phyloP scores from a whole-genome alignment of 2,329 filamentous ascomycete species.

The Niveomyces coronatus region DNA sequence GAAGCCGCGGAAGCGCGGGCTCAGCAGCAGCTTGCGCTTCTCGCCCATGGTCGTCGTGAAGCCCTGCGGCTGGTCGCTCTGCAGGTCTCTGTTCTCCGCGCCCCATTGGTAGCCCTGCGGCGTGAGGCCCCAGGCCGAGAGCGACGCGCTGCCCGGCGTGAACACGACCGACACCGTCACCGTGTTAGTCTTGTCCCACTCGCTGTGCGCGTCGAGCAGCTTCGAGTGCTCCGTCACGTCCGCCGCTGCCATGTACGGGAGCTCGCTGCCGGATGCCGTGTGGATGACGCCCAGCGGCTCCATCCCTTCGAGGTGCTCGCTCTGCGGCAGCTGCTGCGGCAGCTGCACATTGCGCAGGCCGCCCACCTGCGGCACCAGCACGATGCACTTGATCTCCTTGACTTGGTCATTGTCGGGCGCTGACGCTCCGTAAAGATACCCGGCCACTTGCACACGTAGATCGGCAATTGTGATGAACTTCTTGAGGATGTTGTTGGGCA shows the following conservation, averaged over 20 bases:
- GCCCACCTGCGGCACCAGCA: conserved; percentile 95
- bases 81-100: conserved; percentile 84
- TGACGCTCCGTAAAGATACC: conserved; percentile 87
- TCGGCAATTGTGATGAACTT: conserved; percentile 97
- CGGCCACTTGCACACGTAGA: conserved; percentile 89
- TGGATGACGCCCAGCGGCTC: conserved; percentile 94
- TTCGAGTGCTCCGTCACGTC: conserved; percentile 93
- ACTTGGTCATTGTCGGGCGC: conserved; percentile 92
- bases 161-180: conserved; percentile 94
- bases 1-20: conserved; percentile 87
- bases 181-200: conserved; percentile 67
- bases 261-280: conserved; percentile 87
- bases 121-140: conserved; percentile 87
- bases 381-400: conserved; percentile 93
- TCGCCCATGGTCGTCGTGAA: conserved; percentile 89
- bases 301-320: conserved; percentile 76
- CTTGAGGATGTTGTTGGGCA: conserved; percentile 98
- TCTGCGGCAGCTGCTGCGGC: conserved; percentile 79
- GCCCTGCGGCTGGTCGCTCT: conserved; percentile 86
- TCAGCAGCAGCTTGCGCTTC: conserved; percentile 88
- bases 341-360: conserved; percentile 86
- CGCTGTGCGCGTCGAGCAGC: conserved; percentile 67
- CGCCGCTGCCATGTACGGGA: conserved; percentile 88
- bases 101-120: conserved; percentile 95
- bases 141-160: conserved; percentile 89